These are phyloP conservation scores for Leptographium procerum DNA, from an alignment of 2,329 filamentous ascomycete genomes.

Conservation along the genomic window DNA sequence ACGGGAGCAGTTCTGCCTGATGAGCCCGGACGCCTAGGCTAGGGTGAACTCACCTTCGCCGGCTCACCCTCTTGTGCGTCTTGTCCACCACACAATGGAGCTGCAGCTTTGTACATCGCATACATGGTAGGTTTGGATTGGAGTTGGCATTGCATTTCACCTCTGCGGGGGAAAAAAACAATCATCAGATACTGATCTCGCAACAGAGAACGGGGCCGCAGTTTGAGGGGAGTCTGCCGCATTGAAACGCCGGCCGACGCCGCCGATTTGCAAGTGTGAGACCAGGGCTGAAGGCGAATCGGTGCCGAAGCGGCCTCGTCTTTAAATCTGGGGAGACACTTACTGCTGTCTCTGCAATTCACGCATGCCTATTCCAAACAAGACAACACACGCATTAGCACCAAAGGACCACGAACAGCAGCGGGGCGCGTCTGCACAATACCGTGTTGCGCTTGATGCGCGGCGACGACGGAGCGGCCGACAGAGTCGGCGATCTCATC, in stretches of 20 bases:
- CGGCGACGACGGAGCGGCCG: slow-evolving; percentile 5
- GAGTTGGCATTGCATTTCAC: slow-evolving; percentile 14
- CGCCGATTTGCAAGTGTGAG: not conserved
- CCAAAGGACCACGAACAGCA: not conserved
- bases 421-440: not conserved
- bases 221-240: not conserved
- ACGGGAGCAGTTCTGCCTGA: not conserved
- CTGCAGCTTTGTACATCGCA: slow-evolving; percentile 13
- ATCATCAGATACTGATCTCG: not conserved
- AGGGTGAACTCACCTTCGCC: slow-evolving; percentile 9
- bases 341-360: slow-evolving; percentile 17
- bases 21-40: not conserved
- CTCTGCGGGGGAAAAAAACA: slow-evolving; percentile 7
- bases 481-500: slow-evolving; percentile 5
- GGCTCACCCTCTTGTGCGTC: slow-evolving; percentile 13
- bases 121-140: slow-evolving; percentile 10
- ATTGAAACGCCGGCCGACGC: not conserved
- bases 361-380: slow-evolving; percentile 12
- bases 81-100: slow-evolving; percentile 14
- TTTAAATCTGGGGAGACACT: not conserved
- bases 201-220: not conserved
- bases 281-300: slow-evolving; percentile 7
- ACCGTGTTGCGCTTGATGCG: slow-evolving; percentile 17
- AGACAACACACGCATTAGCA: not conserved
- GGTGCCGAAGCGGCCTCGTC: slow-evolving; percentile 8